Conservation (phyloP, 306 rosid genomes). For the Cucumis hystrix region DNA sequence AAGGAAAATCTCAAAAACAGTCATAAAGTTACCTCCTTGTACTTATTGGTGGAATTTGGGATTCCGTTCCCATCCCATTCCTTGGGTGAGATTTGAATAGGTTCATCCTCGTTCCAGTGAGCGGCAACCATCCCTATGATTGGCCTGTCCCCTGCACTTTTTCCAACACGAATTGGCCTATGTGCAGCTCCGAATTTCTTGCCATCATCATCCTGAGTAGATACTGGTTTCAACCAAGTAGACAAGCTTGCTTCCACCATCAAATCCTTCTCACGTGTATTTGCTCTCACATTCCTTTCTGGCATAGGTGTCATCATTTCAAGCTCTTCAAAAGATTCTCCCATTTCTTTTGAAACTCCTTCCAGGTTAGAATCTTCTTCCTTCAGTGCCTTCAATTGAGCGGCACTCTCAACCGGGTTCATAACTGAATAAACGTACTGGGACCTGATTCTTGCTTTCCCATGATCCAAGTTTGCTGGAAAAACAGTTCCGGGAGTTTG, state of each 20-base stretch:
- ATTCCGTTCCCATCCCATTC: conserved; percentile 83
- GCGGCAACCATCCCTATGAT: conserved; percentile 65
- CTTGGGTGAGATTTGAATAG: conserved; percentile 43
- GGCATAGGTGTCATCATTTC: conserved; percentile 27
- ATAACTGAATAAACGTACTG: conserved; percentile 45
- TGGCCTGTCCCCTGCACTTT: conserved; percentile 55
- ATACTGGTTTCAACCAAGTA: conserved; percentile 48
- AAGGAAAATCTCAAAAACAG: not conserved
- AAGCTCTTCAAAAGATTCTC: conserved; percentile 27
- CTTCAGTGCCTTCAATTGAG: conserved; percentile 29
- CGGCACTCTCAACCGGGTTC: conserved; percentile 27
- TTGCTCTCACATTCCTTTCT: conserved; percentile 18
- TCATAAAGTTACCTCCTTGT: conserved; percentile 55
- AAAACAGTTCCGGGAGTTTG: conserved; percentile 93
- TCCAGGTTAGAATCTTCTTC: conserved; percentile 29
- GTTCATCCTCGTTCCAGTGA: conserved; percentile 56
- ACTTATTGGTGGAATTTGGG: conserved; percentile 83
- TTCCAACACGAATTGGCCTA: conserved; percentile 18
- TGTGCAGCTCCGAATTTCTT: conserved; percentile 15
- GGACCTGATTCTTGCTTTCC: conserved; percentile 49
- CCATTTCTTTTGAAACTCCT: conserved; percentile 30
- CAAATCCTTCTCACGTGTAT: conserved; percentile 22
- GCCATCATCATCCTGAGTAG: conserved; percentile 21
- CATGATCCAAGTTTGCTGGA: conserved; percentile 45
- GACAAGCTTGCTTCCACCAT: conserved; percentile 52